Evolutionary conservation across 2,329 filamentous ascomycete species (phyloP), one percentile per base, ranked within the genome.

Genomic region (Arthrobotrys entomopaga): DNA sequence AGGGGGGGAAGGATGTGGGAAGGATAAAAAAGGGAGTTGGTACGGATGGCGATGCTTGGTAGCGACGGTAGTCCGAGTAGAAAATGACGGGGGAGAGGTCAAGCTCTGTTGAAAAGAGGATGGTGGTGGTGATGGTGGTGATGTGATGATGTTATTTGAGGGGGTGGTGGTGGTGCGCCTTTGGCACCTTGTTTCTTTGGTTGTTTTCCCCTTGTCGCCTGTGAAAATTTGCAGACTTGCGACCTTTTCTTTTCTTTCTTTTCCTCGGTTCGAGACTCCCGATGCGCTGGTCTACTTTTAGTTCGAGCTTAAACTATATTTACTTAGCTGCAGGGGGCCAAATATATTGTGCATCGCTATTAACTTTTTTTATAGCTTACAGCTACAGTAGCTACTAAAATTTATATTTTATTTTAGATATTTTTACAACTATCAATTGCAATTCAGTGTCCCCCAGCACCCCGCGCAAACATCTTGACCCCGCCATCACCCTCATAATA

Each of bases 401-500:
- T 16, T 2, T n/a, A 34, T 43, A 58, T 46, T 58, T n/a, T n/a
- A n/a, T n/a, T n/a, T n/a, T n/a, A n/a, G n/a, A n/a, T n/a, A n/a
- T n/a, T n/a, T n/a, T n/a, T n/a, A n/a, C n/a, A n/a, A n/a, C n/a
- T n/a, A n/a, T n/a, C n/a, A n/a, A n/a, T n/a, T n/a, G n/a, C n/a
- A n/a, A 24, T n/a, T 72, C 42, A 73, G 24, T 65, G 69, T 6
- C 69, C 69, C 2, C 69, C 60, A 8, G 67, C 64, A 15, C 94
- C 93, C 80, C 93, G 87, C 80, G 92, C 91, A 84, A 97, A 97
- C 6, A 97, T 91, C 79, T 85, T 90, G 22, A 93, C 91, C 20
- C 92, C 92, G 83, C 97, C 93, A 8, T 88, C 87, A 61, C 88
- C 87, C 29, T 97, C 88, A 79, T 91, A 88, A 83, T 96, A 97